phyloP scores from a whole-genome alignment of 2,329 filamentous ascomycete species.

The Talaromyces sp. region DNA sequence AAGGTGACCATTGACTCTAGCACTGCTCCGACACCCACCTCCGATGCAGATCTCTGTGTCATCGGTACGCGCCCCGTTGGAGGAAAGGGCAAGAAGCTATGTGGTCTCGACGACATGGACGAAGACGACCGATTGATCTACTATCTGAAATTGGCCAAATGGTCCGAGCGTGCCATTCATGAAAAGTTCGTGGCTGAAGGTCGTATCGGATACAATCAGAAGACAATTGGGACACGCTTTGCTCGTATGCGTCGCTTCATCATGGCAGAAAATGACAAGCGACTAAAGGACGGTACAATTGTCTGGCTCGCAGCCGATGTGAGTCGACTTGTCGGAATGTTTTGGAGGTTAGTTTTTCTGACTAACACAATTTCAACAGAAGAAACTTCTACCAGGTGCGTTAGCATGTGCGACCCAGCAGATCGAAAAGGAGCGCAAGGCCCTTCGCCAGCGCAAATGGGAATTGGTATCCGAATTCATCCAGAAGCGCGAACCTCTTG shows the following conservation, averaged over 20 bases:
- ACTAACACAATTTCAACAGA: conserved; percentile 38
- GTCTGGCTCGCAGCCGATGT: conserved; percentile 53
- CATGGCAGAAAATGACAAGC: conserved; percentile 43
- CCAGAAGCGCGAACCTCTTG: conserved; percentile 35
- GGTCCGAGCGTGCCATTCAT: conserved; percentile 42
- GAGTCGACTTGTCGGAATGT: not conserved
- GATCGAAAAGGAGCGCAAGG: conserved; percentile 32
- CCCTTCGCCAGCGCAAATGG: conserved; percentile 43
- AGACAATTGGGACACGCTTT: conserved; percentile 50
- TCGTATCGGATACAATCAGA: conserved; percentile 43
- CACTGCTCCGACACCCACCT: not conserved
- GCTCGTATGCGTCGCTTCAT: conserved; percentile 44
- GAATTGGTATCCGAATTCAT: conserved; percentile 43
- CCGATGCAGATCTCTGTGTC: conserved; percentile 48
- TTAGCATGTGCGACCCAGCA: conserved; percentile 24
- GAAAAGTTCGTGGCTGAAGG: conserved; percentile 42
- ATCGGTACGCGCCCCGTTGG: conserved; percentile 40
- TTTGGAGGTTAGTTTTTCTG: conserved; percentile 16
- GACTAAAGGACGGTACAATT: conserved; percentile 46
- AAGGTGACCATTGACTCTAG: not conserved
- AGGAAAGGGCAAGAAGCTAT: conserved; percentile 39
- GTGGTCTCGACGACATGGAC: conserved; percentile 39
- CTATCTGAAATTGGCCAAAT: conserved; percentile 31
- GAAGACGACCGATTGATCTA: conserved; percentile 46
- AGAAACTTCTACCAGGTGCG: conserved; percentile 7